A percentile compares a stretch with the other conserved stretches of the same genome.
Evolutionary conservation across 768 basidiomycete species (phyloP).

Genomic region (Lactifluus volemus): DNA sequence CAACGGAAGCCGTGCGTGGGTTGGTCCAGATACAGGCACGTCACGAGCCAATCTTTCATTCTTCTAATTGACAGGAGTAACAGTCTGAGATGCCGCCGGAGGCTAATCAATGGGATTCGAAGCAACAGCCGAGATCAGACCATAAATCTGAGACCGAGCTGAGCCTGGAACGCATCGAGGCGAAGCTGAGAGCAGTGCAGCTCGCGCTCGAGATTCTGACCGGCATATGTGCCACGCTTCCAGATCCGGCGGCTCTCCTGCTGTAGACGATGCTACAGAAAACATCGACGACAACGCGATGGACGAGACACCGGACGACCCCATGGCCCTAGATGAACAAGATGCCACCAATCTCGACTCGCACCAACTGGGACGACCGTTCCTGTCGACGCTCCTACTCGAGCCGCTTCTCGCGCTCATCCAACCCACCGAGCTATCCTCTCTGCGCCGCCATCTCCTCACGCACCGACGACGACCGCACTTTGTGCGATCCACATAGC

Average conservation of each 20-base stretch:
- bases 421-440: conserved; percentile 72
- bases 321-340: conserved; percentile 21
- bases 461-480: conserved; percentile 84
- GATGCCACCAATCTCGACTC: neutral
- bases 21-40: conserved; percentile 48
- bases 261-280: conserved; percentile 30
- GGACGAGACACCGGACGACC: conserved; percentile 26
- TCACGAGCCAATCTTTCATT: neutral
- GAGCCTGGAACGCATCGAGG: conserved; percentile 68
- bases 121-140: conserved; percentile 42
- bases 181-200: conserved; percentile 60
- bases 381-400: conserved; percentile 59
- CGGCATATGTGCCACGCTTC: conserved; percentile 78
- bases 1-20: conserved; percentile 40
- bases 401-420: conserved; percentile 35
- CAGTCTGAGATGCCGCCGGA: conserved; percentile 52
- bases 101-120: conserved; percentile 19
- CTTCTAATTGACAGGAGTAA: neutral
- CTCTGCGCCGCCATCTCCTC: conserved; percentile 58
- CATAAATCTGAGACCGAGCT: conserved; percentile 61
- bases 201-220: conserved; percentile 86
- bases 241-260: conserved; percentile 58
- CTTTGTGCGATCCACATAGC: conserved; percentile 77
- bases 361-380: conserved; percentile 27
- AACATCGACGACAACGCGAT: conserved; percentile 27